Evolutionary conservation across 2,329 filamentous ascomycete genomes (phyloP).

Genomic region (Decorospora gaudefroyi): DNA sequence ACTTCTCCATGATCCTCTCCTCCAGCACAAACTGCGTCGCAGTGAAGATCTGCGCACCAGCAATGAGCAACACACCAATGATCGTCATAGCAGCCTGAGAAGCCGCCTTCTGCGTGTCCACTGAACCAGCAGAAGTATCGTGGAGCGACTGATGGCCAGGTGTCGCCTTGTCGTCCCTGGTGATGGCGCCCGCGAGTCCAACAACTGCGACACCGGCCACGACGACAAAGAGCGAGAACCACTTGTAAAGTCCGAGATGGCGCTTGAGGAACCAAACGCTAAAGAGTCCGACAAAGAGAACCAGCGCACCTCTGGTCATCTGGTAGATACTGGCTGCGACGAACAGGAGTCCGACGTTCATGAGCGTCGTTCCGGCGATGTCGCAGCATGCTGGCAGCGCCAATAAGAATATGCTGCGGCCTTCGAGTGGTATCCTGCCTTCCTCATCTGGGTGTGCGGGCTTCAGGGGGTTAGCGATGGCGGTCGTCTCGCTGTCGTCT

Average conservation of each 20-base stretch:
- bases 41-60: slow-evolving; percentile 93
- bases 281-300: slow-evolving; percentile 94
- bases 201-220: slow-evolving; percentile 87
- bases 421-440: slow-evolving; percentile 65
- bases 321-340: slow-evolving; percentile 97
- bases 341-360: slow-evolving; percentile 94
- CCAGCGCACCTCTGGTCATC: slow-evolving; percentile 94
- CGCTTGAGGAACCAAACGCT: slow-evolving; percentile 87
- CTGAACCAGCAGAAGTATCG: slow-evolving; percentile 35
- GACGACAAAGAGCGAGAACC: slow-evolving; percentile 84
- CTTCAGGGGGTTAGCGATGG: slow-evolving; percentile 58
- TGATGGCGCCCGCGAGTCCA: slow-evolving; percentile 84
- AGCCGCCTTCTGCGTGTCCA: slow-evolving; percentile 45
- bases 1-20: slow-evolving; percentile 85
- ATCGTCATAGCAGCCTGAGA: slow-evolving; percentile 69
- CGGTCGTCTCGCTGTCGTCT: slow-evolving; percentile 51
- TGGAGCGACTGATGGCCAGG: slow-evolving; percentile 34
- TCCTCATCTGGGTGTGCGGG: slow-evolving; percentile 56
- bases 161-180: slow-evolving; percentile 65
- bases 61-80: slow-evolving; percentile 86
- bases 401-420: slow-evolving; percentile 73
- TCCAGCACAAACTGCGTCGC: slow-evolving; percentile 95
- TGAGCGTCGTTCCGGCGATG: slow-evolving; percentile 91
- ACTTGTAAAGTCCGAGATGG: slow-evolving; percentile 84
- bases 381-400: slow-evolving; percentile 90